phyloP scores from a whole-genome alignment of 805 yeast species.

The Isabelozyma pseudorhagii region DNA sequence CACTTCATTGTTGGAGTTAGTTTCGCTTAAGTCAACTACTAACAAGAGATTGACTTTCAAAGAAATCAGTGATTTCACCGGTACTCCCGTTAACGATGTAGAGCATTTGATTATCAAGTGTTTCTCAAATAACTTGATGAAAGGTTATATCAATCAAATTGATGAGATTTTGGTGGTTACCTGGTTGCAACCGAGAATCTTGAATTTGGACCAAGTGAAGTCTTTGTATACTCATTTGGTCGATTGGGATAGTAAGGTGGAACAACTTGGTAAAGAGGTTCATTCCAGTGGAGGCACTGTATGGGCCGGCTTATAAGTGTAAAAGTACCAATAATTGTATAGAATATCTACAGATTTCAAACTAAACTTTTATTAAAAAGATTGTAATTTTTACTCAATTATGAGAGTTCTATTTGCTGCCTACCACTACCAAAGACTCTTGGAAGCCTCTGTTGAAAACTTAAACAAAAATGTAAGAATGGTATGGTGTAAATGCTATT shows the following conservation, averaged over 20 bases:
- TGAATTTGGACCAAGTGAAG: slow-evolving; percentile 76
- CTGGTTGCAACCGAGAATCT: slow-evolving; percentile 96
- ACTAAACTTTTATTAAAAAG: too few relatives aligned
- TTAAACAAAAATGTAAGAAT: too few relatives aligned
- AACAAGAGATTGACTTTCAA: slow-evolving; percentile 70
- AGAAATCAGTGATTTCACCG: slow-evolving; percentile 66
- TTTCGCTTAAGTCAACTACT: slow-evolving; percentile 72
- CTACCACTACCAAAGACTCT: too few relatives aligned
- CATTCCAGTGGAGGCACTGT: slow-evolving; percentile 37
- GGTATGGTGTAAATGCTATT: too few relatives aligned
- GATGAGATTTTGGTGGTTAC: slow-evolving; percentile 71
- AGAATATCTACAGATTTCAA: too few relatives aligned
- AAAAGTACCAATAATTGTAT: background rate
- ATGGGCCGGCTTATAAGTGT: slow-evolving; percentile 33
- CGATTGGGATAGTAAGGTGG: slow-evolving; percentile 77
- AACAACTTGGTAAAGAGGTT: slow-evolving; percentile 46
- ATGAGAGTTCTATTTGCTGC: too few relatives aligned
- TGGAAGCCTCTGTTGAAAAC: too few relatives aligned
- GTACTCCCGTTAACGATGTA: slow-evolving; percentile 68
- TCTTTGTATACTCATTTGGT: slow-evolving; percentile 70
- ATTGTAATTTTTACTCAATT: too few relatives aligned
- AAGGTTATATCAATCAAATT: slow-evolving; percentile 91
- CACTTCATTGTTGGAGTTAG: slow-evolving; percentile 85
- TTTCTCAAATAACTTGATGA: slow-evolving; percentile 74
- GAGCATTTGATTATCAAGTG: slow-evolving; percentile 93